These are phyloP conservation scores for Moniliella sp. DNA, from an alignment of 1,284 basidiomycete species.

Conservation along the genomic window DNA sequence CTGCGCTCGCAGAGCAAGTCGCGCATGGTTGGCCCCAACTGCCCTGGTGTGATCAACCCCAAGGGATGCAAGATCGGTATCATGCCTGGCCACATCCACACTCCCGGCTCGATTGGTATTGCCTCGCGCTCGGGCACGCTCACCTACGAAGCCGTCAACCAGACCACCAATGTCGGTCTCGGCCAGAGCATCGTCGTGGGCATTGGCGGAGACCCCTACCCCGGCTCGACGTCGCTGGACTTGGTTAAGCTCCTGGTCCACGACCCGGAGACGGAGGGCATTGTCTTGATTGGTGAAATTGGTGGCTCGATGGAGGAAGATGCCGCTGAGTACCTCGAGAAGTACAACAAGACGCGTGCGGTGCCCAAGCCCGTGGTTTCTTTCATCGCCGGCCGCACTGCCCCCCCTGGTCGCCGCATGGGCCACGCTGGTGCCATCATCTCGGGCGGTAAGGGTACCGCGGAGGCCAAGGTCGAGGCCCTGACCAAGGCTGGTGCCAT, in stretches of 20 bases:
- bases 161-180: slow-evolving; percentile 83
- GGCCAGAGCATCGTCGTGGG: slow-evolving; percentile 91
- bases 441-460: slow-evolving; percentile 86
- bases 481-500: slow-evolving; percentile 74
- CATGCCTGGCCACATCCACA: slow-evolving; percentile 93
- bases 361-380: slow-evolving; percentile 96
- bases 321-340: slow-evolving; percentile 79
- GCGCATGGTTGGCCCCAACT: slow-evolving; percentile 66
- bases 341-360: slow-evolving; percentile 76
- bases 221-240: slow-evolving; percentile 80
- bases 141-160: slow-evolving; percentile 38
- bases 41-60: slow-evolving; percentile 91
- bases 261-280: slow-evolving; percentile 52
- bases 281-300: slow-evolving; percentile 96
- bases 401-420: slow-evolving; percentile 92
- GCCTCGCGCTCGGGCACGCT: slow-evolving; percentile 44
- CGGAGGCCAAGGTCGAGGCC: slow-evolving; percentile 84
- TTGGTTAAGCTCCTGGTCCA: slow-evolving; percentile 88
- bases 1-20: slow-evolving; percentile 82
- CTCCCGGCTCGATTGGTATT: slow-evolving; percentile 54
- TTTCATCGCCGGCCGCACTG: slow-evolving; percentile 84
- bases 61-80: slow-evolving; percentile 97
- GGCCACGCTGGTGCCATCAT: slow-evolving; percentile 68
- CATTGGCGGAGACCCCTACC: slow-evolving; percentile 98
- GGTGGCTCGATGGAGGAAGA: slow-evolving; percentile 99